A percentile compares a stretch with the other conserved stretches of the same genome.
Evolutionary conservation across 164 flowering plant genomes (phyloP).

Genomic region (Warburgia ugandensis): DNA sequence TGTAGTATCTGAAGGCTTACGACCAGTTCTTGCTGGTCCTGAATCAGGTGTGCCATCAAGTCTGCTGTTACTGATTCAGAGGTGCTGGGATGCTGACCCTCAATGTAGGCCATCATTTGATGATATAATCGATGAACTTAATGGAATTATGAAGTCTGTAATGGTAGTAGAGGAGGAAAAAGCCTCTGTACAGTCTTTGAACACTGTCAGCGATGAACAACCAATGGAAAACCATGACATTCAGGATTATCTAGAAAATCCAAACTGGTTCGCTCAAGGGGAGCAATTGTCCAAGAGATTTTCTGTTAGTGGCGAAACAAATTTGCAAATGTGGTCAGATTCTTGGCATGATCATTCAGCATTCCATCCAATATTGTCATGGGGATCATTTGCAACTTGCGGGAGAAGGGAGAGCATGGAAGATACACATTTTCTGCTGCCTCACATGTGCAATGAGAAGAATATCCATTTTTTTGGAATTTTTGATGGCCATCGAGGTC

Average conservation of each 20-base stretch:
- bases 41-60: constrained; percentile 45
- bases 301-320: constrained; percentile 19
- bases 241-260: constrained; percentile 29
- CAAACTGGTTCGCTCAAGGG: constrained; percentile 72
- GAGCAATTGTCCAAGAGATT: constrained; percentile 27
- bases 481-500: constrained; percentile 99
- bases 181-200: constrained; percentile 14
- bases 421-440: constrained; percentile 82
- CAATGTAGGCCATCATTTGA: constrained; percentile 67
- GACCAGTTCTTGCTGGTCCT: constrained; percentile 63
- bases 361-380: constrained; percentile 62
- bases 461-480: constrained; percentile 72
- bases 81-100: constrained; percentile 79
- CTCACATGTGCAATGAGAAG: constrained; percentile 44
- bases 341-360: constrained; percentile 23
- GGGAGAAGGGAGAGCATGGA: constrained; percentile 97
- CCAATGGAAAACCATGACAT: constrained; percentile 13
- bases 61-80: constrained; percentile 54
- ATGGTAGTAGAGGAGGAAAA: constrained; percentile 14
- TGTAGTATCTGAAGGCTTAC: constrained; percentile 69
- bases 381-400: constrained; percentile 85
- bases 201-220: constrained; percentile 16
- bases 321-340: constrained; percentile 24
- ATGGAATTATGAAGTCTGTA: constrained; percentile 25
- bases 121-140: constrained; percentile 59